Evolutionary conservation across 2,329 filamentous ascomycete genomes (phyloP).

Genomic region (Clarireedia monteithiana): DNA sequence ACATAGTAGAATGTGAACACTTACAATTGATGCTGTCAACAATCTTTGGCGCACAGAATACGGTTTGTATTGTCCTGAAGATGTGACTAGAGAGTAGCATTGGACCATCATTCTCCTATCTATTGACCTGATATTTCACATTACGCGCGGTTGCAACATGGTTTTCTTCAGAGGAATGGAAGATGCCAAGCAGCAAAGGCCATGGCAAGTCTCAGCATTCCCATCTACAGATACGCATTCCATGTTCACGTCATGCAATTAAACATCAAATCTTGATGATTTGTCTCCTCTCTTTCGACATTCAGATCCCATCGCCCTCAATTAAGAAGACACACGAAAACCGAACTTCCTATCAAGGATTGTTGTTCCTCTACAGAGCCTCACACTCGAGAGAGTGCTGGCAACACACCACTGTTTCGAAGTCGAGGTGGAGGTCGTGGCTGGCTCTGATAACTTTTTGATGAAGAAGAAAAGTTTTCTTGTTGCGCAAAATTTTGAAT

Average conservation of each 20-base stretch:
- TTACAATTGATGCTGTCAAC: no score
- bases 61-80: no score
- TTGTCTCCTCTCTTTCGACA: slow-evolving; percentile 65
- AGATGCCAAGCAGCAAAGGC: no score
- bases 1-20: no score
- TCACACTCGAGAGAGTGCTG: slow-evolving; percentile 49
- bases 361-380: slow-evolving; percentile 54
- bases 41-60: no score
- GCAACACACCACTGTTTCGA: slow-evolving; percentile 59
- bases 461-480: slow-evolving; percentile 33
- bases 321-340: slow-evolving; percentile 60
- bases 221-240: no score
- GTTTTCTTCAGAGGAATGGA: no score
- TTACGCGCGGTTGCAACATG: no score
- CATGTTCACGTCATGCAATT: background rate
- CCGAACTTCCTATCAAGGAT: slow-evolving; percentile 62
- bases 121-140: no score
- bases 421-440: slow-evolving; percentile 59
- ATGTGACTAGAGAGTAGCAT: no score
- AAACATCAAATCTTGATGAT: background rate
- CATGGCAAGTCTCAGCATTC: no score
- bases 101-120: no score
- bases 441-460: slow-evolving; percentile 58
- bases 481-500: slow-evolving; percentile 3
- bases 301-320: slow-evolving; percentile 63